Evolutionary conservation across 1,139 yeast genomes (phyloP), one percentile per base, ranked within the genome.

Genomic region (Hansenula lynferdii): DNA sequence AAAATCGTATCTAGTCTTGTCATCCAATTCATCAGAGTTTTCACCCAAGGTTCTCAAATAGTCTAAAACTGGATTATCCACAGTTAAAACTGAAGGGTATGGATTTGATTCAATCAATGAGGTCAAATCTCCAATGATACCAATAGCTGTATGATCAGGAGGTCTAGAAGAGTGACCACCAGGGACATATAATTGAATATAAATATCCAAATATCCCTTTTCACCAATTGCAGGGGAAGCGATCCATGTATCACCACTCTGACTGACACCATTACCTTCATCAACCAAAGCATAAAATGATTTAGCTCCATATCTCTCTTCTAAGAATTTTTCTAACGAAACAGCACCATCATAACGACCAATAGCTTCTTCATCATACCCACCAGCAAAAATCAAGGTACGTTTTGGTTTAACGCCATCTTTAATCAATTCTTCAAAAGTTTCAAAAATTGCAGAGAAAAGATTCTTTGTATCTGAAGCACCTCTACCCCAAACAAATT

Each of bases 131-230:
- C 82, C 68, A 45, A 79, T 64, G 31, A 83, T 70, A n/a, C 90
- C 90, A 54, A 83, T 80, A 14, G 80, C 69, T 1, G 86, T 82
- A 54, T 80, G 86, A 44, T 71, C 77, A 8, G 83, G 84, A 10
- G 89, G 89, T 16, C 72, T 60, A 4, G 85, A 76, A 7, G 86
- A 77, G 52, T 82, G 89, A 3, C 89, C 89, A 35, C 89, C 89
- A 8, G 75, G 74, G 2, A 83, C 74, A 20, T 60, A 63, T 20
- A 82, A 56, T 14, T 66, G 62, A 34, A 79, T 63, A 11, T 56
- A 50, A 10, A 72, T 54, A 53, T 81, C 82, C 37, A 74, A 50
- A 49, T 74, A 75, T 0, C 90, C 90, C 60, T 81, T 81, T 53
- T 82, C 90, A 23, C 77, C 77, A 23, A 78, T 74, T 16, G 74